phyloP scores from a whole-genome alignment of 257 asterid species.

The Plectranthus barbatus region DNA sequence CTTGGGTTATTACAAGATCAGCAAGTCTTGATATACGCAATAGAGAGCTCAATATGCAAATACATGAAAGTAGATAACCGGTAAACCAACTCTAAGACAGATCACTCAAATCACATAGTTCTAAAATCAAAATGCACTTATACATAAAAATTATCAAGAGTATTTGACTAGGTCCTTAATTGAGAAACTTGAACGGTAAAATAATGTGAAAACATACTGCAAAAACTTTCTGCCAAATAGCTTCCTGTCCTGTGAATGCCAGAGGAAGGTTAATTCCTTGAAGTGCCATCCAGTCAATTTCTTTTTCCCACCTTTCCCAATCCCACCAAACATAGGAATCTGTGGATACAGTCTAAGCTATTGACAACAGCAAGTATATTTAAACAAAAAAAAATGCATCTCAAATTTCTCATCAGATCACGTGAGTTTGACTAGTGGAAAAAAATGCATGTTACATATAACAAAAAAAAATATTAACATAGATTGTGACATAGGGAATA shows the following conservation, averaged over 20 bases:
- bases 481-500: neutral
- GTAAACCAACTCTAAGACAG: neutral
- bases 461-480: neutral
- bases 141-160: no score
- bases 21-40: conserved; percentile 2
- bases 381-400: neutral
- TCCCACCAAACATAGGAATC: conserved; percentile 99
- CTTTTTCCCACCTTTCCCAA: conserved; percentile 99
- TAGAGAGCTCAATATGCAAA: neutral
- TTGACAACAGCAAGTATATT: conserved; percentile 10
- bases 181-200: conserved; percentile 2
- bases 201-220: conserved; percentile 41
- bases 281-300: conserved; percentile 97
- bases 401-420: neutral
- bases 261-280: conserved; percentile 91
- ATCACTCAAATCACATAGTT: neutral
- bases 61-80: neutral
- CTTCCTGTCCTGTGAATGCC: conserved; percentile 93
- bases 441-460: neutral
- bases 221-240: conserved; percentile 94
- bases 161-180: neutral
- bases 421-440: neutral
- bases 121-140: neutral
- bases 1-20: neutral
- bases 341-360: conserved; percentile 31